Conservation (phyloP, 139 green algal species). For the Asterochloris sp. region DNA sequence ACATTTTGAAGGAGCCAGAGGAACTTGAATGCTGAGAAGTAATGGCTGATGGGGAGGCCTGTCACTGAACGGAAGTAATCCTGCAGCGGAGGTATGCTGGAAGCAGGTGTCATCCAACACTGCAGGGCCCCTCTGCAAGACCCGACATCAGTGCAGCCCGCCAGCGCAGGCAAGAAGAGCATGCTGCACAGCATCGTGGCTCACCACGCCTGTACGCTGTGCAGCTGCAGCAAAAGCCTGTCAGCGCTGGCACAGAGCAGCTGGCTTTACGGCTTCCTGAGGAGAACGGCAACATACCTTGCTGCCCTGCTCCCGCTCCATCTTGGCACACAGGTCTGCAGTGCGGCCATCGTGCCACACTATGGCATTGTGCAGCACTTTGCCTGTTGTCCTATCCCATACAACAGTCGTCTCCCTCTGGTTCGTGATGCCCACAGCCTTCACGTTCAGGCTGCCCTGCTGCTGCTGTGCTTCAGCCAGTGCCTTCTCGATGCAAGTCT, state of each 20-base stretch:
- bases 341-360: conserved; percentile 95
- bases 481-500: conserved; percentile 57
- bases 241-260: too few species aligned
- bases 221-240: background rate
- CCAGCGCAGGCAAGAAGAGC: too few species aligned
- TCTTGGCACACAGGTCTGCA: conserved; percentile 36
- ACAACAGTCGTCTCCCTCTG: conserved; percentile 91
- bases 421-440: conserved; percentile 89
- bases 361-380: conserved; percentile 91
- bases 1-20: conserved; percentile 90
- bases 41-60: conserved; percentile 91
- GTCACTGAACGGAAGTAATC: conserved; percentile 72
- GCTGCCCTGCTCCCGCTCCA: conserved; percentile 32
- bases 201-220: background rate
- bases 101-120: background rate
- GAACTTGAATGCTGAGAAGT: conserved; percentile 95
- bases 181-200: background rate
- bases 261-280: background rate
- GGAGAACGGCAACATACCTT: conserved; percentile 9
- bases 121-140: too few species aligned
- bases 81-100: conserved; percentile 10
- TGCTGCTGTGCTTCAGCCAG: conserved; percentile 36
- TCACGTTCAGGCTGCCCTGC: conserved; percentile 30
- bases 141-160: too few species aligned
- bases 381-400: conserved; percentile 66